phyloP scores from a whole-genome alignment of 2,329 filamentous ascomycete species.

The Calonectria crousiana region DNA sequence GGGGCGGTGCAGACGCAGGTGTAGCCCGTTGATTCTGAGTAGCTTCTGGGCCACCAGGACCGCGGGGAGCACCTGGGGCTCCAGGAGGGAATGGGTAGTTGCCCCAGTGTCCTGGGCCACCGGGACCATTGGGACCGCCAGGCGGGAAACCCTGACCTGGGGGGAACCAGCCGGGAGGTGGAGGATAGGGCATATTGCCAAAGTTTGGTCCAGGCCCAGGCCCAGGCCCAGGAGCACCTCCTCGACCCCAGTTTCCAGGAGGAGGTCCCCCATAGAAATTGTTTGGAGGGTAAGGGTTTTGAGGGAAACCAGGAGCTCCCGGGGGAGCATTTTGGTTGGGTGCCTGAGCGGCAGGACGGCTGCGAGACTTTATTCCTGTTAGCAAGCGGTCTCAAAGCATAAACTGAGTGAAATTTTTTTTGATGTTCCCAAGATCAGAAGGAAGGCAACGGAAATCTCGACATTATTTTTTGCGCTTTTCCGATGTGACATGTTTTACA shows the following conservation, averaged over 20 bases:
- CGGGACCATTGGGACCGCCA: constrained; percentile 58
- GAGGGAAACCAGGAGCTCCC: constrained; percentile 55
- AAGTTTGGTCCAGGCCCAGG: constrained; percentile 73
- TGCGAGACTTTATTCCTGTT: constrained; percentile 53
- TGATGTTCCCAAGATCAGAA: constrained; percentile 77
- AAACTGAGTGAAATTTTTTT: neutral
- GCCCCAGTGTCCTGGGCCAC: constrained; percentile 72
- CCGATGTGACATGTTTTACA: constrained; percentile 89
- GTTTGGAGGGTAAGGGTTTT: constrained; percentile 59
- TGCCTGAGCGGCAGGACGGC: constrained; percentile 50
- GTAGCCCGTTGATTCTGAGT: constrained; percentile 67
- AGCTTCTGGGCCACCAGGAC: constrained; percentile 52
- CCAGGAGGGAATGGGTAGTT: constrained; percentile 73
- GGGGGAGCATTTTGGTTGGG: constrained; percentile 50
- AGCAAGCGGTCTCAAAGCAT: constrained; percentile 43
- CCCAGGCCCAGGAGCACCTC: constrained; percentile 67
- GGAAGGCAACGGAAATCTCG: constrained; percentile 99
- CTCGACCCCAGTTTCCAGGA: constrained; percentile 67
- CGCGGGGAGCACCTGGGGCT: constrained; percentile 61
- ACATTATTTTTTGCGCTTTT: constrained; percentile 96
- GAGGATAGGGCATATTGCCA: constrained; percentile 82
- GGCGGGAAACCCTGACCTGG: constrained; percentile 81
- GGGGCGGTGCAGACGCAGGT: constrained; percentile 54
- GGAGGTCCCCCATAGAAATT: constrained; percentile 65
- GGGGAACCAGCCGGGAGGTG: constrained; percentile 83